A percentile compares a stretch with the other conserved stretches of the same genome.
These are phyloP conservation scores for Zygoascus meyerae DNA, from an alignment of 1,139 yeast genomes.

Conservation along the genomic window DNA sequence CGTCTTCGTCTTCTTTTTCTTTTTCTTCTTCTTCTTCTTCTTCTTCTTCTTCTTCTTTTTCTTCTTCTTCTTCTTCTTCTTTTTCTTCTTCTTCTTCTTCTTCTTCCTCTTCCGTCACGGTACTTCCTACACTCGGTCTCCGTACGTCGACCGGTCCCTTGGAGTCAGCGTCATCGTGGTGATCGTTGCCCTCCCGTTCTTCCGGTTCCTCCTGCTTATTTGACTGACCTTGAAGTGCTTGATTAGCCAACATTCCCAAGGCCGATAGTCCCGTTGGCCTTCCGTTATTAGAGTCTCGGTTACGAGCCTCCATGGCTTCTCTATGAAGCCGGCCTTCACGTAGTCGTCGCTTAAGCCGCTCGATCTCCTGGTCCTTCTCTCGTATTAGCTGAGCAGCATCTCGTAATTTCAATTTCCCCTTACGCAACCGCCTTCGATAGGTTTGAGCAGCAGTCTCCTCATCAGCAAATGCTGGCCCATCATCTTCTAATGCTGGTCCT, in stretches of 20 bases:
- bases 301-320: constrained; percentile 19
- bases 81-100: constrained; percentile 9
- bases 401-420: constrained; percentile 38
- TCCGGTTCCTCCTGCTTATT: constrained; percentile 12
- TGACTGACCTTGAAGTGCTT: constrained; percentile 4
- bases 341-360: constrained; percentile 24
- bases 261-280: constrained; percentile 22
- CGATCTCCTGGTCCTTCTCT: constrained; percentile 39
- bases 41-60: constrained; percentile 5
- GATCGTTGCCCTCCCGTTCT: constrained; percentile 17
- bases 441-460: constrained; percentile 18
- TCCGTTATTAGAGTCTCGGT: constrained; percentile 2
- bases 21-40: constrained; percentile 1
- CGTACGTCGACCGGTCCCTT: neutral
- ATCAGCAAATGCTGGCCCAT: constrained; percentile 19
- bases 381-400: constrained; percentile 41
- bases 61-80: constrained; percentile 8
- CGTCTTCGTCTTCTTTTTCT: too few species aligned
- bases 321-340: constrained; percentile 22
- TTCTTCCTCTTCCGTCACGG: constrained; percentile 8
- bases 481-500: constrained; percentile 1
- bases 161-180: constrained; percentile 11
- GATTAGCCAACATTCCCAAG: constrained; percentile 19
- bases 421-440: constrained; percentile 36
- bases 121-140: neutral